Percentiles rank a stretch among this genome's conserved stretches.
Conservation (phyloP, 1,139 yeast genomes). For the Nakaseomyces kungkrabaensis region DNA sequence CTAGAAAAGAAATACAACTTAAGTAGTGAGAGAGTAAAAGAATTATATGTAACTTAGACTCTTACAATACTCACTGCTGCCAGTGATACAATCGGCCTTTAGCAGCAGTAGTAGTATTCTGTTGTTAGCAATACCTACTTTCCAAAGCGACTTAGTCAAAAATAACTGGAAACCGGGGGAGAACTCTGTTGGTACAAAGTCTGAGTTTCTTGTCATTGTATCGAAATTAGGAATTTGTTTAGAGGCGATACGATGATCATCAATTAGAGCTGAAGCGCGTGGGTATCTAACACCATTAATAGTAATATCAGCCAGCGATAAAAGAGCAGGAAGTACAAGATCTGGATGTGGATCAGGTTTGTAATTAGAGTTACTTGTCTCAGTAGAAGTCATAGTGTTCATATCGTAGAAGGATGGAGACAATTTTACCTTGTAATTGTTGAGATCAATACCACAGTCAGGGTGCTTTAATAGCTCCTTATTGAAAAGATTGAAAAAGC, state of each 20-base stretch:
- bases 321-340: conserved; percentile 21
- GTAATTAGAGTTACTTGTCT: conserved; percentile 2
- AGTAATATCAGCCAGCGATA: conserved; percentile 16
- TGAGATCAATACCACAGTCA: conserved; percentile 8
- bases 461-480: conserved; percentile 10
- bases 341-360: conserved; percentile 4
- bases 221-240: conserved; percentile 3
- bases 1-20: no score
- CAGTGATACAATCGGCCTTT: conserved; percentile 20
- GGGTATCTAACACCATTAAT: conserved; percentile 20
- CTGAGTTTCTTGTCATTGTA: conserved; percentile 2
- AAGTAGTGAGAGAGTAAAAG: no score
- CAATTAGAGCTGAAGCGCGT: conserved; percentile 15
- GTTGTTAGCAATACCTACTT: conserved; percentile 17
- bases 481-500: conserved; percentile 22
- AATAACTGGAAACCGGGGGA: conserved; percentile 19
- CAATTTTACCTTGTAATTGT: conserved; percentile 7
- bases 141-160: conserved; percentile 26
- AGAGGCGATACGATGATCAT: conserved; percentile 9
- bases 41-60: conserved; percentile 1
- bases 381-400: neutral
- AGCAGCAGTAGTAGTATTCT: conserved; percentile 22
- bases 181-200: neutral
- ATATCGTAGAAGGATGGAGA: conserved; percentile 4
- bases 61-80: conserved; percentile 19